These are phyloP conservation scores for Penicillium lividum DNA, from an alignment of 495 filamentous ascomycete species.

Conservation along the genomic window DNA sequence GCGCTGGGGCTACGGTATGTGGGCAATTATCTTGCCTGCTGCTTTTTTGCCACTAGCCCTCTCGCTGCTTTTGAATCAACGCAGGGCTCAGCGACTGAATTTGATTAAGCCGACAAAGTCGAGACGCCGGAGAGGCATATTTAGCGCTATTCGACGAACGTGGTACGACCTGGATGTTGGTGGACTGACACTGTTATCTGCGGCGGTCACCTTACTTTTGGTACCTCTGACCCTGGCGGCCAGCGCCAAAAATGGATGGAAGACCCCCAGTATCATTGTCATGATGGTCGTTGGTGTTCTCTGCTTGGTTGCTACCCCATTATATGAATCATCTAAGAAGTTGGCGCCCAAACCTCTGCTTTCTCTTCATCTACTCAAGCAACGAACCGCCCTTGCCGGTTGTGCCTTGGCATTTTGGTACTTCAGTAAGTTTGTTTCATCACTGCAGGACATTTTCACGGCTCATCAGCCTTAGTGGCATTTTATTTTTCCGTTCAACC, in stretches of 20 bases:
- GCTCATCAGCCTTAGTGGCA: constrained; percentile 49
- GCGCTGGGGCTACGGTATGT: constrained; percentile 63
- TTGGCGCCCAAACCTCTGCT: constrained; percentile 59
- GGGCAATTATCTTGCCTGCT: constrained; percentile 57
- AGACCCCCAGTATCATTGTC: constrained; percentile 54
- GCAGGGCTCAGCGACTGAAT: constrained; percentile 54
- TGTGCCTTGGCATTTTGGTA: constrained; percentile 63
- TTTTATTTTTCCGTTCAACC: constrained; percentile 67
- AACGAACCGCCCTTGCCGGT: constrained; percentile 61
- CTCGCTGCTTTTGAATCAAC: constrained; percentile 54
- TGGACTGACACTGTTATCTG: constrained; percentile 57
- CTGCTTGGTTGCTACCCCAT: constrained; percentile 54
- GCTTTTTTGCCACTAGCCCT: constrained; percentile 59
- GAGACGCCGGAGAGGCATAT: constrained; percentile 28
- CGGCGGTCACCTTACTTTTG: constrained; percentile 59
- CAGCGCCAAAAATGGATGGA: constrained; percentile 52
- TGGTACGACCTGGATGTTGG: constrained; percentile 59
- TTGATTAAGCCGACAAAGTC: constrained; percentile 43
- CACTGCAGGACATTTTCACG: background rate
- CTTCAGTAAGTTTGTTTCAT: constrained; percentile 44
- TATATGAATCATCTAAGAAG: constrained; percentile 61
- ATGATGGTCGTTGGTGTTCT: constrained; percentile 63
- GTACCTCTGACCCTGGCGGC: constrained; percentile 61
- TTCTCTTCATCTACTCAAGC: constrained; percentile 58
- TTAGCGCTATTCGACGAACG: constrained; percentile 41